Percentiles rank a stretch among this genome's conserved stretches.
These are phyloP conservation scores for Cryptococcus sp. DNA, from an alignment of 1,284 basidiomycete species.

Conservation along the genomic window DNA sequence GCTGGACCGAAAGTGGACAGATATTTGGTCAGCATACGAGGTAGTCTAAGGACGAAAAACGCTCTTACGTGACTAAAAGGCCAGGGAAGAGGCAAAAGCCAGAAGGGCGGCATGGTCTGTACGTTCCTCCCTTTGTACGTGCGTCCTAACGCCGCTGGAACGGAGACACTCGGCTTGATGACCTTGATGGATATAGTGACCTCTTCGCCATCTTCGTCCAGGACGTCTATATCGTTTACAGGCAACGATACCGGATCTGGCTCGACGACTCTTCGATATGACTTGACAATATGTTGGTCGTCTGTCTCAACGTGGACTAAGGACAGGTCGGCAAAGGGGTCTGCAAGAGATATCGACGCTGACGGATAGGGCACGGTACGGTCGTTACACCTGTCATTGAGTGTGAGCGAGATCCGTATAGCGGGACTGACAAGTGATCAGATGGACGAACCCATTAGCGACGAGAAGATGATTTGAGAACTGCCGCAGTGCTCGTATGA, in stretches of 20 bases:
- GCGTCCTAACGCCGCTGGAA: neutral
- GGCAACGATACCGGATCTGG: constrained; percentile 44
- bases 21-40: no score
- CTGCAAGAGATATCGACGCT: constrained; percentile 67
- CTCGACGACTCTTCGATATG: constrained; percentile 4
- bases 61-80: constrained; percentile 42
- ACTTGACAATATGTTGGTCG: constrained; percentile 24
- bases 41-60: no score
- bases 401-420: neutral
- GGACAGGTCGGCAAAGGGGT: constrained; percentile 65
- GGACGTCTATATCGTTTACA: constrained; percentile 56
- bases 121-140: no score
- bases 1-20: constrained; percentile 9
- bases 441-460: constrained; percentile 70
- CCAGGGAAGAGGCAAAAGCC: constrained; percentile 30
- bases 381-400: constrained; percentile 61
- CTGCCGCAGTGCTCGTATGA: constrained; percentile 69
- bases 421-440: neutral
- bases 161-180: neutral
- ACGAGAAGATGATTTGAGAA: constrained; percentile 78
- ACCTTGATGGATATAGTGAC: constrained; percentile 20
- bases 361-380: constrained; percentile 80
- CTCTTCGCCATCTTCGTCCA: constrained; percentile 27
- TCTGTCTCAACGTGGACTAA: constrained; percentile 64
- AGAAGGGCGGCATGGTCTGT: constrained; percentile 31